Conservation (phyloP, 805 yeast species). For the Ogataea pini region DNA sequence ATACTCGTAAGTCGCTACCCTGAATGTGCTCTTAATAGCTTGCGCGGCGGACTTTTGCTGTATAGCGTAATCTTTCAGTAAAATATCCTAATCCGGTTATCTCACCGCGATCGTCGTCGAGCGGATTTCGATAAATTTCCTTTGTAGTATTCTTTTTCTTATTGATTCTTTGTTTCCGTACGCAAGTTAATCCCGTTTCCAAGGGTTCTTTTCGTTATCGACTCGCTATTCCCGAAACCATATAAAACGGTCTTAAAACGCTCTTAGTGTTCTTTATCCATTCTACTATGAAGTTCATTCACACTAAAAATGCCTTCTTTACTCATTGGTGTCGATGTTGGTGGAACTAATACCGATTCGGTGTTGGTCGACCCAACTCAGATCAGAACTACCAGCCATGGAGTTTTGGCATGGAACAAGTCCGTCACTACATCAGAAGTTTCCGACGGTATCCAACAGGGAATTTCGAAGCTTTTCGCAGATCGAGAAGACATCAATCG, state of each 20-base stretch:
- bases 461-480: slow-evolving; percentile 38
- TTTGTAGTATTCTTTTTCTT: not conserved
- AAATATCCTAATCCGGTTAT: slow-evolving; percentile 2
- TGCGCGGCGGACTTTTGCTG: too few relatives aligned
- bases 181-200: not conserved
- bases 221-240: not conserved
- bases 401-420: slow-evolving; percentile 45
- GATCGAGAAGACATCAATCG: slow-evolving; percentile 18
- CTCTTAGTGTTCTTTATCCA: too few relatives aligned
- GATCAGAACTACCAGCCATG: slow-evolving; percentile 27
- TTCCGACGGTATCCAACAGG: slow-evolving; percentile 42
- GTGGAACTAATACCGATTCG: slow-evolving; percentile 53
- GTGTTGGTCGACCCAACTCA: slow-evolving; percentile 43
- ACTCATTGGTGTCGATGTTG: slow-evolving; percentile 51
- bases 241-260: not conserved
- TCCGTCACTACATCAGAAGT: slow-evolving; percentile 47
- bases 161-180: not conserved
- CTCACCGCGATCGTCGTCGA: not conserved
- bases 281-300: too few relatives aligned
- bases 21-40: slow-evolving; percentile 5
- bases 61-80: too few relatives aligned
- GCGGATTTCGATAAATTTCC: not conserved
- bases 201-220: not conserved
- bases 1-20: slow-evolving; percentile 16
- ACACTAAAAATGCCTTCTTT: not conserved